Evolutionary conservation across 2,329 filamentous ascomycete species (phyloP).

Genomic region (Aspergillus fructus): DNA sequence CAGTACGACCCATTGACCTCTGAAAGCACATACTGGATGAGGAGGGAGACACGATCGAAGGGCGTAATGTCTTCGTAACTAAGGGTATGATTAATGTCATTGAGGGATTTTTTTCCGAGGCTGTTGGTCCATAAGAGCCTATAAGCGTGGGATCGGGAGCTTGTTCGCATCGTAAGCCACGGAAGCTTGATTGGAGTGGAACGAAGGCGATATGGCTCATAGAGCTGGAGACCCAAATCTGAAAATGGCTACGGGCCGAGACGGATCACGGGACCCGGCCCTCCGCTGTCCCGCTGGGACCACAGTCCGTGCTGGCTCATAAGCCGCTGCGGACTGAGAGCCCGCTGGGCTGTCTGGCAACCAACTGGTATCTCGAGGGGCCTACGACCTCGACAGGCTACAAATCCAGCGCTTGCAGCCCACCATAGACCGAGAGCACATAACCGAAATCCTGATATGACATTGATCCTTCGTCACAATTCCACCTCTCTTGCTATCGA

Average conservation of each 20-base stretch:
- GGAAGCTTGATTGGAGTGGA: too few relatives aligned
- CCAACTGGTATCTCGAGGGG: neutral
- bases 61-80: too few relatives aligned
- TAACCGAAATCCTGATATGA: neutral
- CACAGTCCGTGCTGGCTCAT: conserved; percentile 1
- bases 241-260: neutral
- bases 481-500: neutral
- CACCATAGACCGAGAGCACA: neutral
- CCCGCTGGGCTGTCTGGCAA: neutral
- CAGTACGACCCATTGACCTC: too few relatives aligned
- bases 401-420: neutral
- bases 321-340: neutral
- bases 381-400: neutral
- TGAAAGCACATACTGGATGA: too few relatives aligned
- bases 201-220: neutral
- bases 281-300: neutral
- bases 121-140: too few relatives aligned
- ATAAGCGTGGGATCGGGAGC: too few relatives aligned
- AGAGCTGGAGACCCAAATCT: neutral
- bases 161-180: too few relatives aligned
- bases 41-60: too few relatives aligned
- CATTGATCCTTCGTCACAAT: neutral
- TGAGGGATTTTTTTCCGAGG: too few relatives aligned
- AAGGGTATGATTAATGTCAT: too few relatives aligned
- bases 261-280: neutral